Base-by-base conservation (phyloP, 2,329 filamentous ascomycete species). In the Lasiodiplodia sp. region DNA sequence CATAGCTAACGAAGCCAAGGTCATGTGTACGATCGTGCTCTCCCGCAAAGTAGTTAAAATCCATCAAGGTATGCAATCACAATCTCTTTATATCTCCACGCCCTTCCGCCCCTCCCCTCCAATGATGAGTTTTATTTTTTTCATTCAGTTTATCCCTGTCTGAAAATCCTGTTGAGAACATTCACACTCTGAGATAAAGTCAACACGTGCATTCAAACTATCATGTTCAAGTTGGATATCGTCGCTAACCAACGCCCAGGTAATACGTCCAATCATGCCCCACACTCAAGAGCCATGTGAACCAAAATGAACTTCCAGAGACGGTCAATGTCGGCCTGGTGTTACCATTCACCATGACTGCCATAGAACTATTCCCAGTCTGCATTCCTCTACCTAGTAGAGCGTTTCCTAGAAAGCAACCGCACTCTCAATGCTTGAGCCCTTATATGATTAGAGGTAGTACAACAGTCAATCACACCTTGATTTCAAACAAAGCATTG, bases 81-180 rank as follows among this genome's bases (percentile, higher is more conserved):
- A 6, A 67, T 5, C 10, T n/a, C 38, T 6, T 12, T 16, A 31
- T 8, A 31, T 31, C 31, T 31, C 8, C 31, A 7, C 31, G 6
- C 31, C 31, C 25, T 25, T 25, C 25, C 31, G 5, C 31, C 34
- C 47, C 47, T 25, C 25, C 5, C 25, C 47, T 47, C 38, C 60
- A 51, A 68, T 67, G 70, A 70, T 69, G 70, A 49, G 31, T 40
- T 28, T n/a, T 16, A 23, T 25, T 64, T 52, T 28, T 52, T 64
- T 64, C 23, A 51, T 63, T 52, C 60, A 64, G 76, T 57, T 80
- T 80, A 79, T 80, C 78, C 60, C 60, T 64, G 60, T 64, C 60
- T 64, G 47, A 64, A 64, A 14, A 64, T 64, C 47, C 60, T 64
- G 60, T 64, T 64, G 60, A 64, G 60, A 64, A 28, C 25, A 64